These are phyloP conservation scores for Stagonosporopsis chrysanthemi DNA, from an alignment of 2,329 filamentous ascomycete species.

Conservation along the genomic window DNA sequence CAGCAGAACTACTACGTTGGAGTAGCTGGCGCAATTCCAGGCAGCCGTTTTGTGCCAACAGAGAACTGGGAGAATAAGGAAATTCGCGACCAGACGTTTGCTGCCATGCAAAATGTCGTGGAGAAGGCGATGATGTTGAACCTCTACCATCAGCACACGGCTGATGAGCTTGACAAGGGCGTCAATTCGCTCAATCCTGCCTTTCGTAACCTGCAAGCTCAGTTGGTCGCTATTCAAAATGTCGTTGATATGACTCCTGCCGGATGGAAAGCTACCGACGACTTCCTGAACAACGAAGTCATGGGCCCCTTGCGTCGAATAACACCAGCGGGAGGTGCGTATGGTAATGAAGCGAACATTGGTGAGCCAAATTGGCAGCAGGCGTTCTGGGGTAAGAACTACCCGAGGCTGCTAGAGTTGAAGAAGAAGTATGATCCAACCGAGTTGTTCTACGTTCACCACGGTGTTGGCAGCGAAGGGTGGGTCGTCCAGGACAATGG, in stretches of 20 bases:
- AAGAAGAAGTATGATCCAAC: constrained; percentile 43
- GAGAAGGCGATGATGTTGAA: constrained; percentile 32
- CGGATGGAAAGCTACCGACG: constrained; percentile 31
- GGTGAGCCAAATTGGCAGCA: constrained; percentile 51
- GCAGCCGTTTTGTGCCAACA: constrained; percentile 47
- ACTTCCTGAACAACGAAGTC: constrained; percentile 30
- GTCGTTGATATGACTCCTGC: constrained; percentile 30
- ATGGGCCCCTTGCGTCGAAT: constrained; percentile 35
- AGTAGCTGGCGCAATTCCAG: constrained; percentile 37
- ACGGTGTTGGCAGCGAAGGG: constrained; percentile 42
- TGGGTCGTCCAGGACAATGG: constrained; percentile 41
- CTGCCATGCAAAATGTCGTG: constrained; percentile 31
- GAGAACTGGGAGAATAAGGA: constrained; percentile 40
- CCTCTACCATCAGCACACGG: constrained; percentile 39
- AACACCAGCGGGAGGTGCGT: constrained; percentile 41
- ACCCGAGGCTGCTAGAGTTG: constrained; percentile 33
- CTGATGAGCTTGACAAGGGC: constrained; percentile 25
- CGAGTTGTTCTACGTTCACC: constrained; percentile 44
- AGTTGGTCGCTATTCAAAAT: constrained; percentile 34
- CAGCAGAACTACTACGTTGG: constrained; percentile 39
- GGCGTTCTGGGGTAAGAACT: constrained; percentile 51
- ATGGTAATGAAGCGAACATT: constrained; percentile 51
- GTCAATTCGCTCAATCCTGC: constrained; percentile 43
- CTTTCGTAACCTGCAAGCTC: constrained; percentile 36
- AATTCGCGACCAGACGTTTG: constrained; percentile 37